phyloP scores from a whole-genome alignment of 2,329 filamentous ascomycete genomes.

The Cryphonectria japonica region DNA sequence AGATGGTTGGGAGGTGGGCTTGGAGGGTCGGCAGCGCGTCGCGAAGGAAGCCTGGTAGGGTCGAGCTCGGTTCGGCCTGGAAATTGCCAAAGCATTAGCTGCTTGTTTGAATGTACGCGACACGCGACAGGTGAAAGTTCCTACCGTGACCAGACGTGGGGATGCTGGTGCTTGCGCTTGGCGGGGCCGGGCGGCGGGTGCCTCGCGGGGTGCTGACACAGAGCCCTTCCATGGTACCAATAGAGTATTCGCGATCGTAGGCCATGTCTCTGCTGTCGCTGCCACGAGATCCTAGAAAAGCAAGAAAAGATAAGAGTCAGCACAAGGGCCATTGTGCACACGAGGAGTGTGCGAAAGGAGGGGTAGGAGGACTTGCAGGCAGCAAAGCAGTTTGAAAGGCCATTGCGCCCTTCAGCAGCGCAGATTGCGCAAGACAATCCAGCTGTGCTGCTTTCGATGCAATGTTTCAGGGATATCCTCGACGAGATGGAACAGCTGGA shows the following conservation, averaged over 20 bases:
- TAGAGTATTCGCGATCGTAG: slow-evolving; percentile 45
- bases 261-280: slow-evolving; percentile 48
- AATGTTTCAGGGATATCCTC: background rate
- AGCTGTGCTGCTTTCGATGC: slow-evolving; percentile 6
- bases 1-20: slow-evolving; percentile 22
- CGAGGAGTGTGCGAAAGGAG: background rate
- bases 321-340: background rate
- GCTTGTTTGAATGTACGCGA: background rate
- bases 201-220: slow-evolving; percentile 1
- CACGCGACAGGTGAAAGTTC: background rate
- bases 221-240: slow-evolving; percentile 40
- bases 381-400: slow-evolving; percentile 30
- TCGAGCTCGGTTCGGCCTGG: slow-evolving; percentile 16
- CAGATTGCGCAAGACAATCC: slow-evolving; percentile 20
- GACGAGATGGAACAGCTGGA: background rate
- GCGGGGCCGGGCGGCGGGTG: background rate
- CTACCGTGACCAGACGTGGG: background rate
- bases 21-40: slow-evolving; percentile 2
- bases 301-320: background rate
- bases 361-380: slow-evolving; percentile 21
- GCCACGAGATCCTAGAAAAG: slow-evolving; percentile 46
- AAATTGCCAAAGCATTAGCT: slow-evolving; percentile 14
- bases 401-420: slow-evolving; percentile 26
- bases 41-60: slow-evolving; percentile 22
- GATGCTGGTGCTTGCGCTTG: background rate